Conservation (phyloP, 2,329 filamentous ascomycete species). For the Fusarium armeniacum region DNA sequence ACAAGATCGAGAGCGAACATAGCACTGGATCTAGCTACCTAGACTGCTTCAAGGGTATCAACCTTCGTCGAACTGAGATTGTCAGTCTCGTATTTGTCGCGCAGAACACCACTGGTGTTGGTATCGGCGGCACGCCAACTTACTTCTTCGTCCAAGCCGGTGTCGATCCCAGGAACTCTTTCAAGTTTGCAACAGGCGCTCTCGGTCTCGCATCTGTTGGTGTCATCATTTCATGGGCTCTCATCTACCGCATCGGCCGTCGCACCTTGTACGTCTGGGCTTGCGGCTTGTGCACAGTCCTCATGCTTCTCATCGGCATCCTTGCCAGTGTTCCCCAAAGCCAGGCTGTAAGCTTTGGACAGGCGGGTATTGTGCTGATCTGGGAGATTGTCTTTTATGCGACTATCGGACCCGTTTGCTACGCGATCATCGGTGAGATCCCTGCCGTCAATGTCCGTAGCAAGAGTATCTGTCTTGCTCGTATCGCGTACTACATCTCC, state of each 20-base stretch:
- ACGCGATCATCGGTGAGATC: slow-evolving; percentile 59
- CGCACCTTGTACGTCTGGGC: slow-evolving; percentile 59
- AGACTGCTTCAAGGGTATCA: slow-evolving; percentile 64
- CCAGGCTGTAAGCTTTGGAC: slow-evolving; percentile 51
- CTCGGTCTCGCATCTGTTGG: slow-evolving; percentile 60
- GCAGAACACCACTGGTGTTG: slow-evolving; percentile 58
- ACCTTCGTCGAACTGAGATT: slow-evolving; percentile 63
- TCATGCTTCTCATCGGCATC: slow-evolving; percentile 58
- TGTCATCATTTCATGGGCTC: slow-evolving; percentile 59
- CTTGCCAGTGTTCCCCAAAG: slow-evolving; percentile 47
- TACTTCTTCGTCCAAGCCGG: slow-evolving; percentile 64
- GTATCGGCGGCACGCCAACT: slow-evolving; percentile 60
- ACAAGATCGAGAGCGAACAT: slow-evolving; percentile 59
- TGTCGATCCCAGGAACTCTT: slow-evolving; percentile 55
- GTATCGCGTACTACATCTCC: slow-evolving; percentile 50
- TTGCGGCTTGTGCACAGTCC: slow-evolving; percentile 57
- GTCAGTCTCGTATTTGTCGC: slow-evolving; percentile 59
- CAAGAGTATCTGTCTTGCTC: slow-evolving; percentile 59
- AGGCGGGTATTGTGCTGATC: slow-evolving; percentile 58
- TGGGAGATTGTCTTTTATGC: slow-evolving; percentile 62
- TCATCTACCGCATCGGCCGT: slow-evolving; percentile 55
- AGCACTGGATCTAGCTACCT: slow-evolving; percentile 57
- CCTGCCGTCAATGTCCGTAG: slow-evolving; percentile 59
- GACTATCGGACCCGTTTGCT: slow-evolving; percentile 60
- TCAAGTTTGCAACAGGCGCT: slow-evolving; percentile 58